A percentile compares a stretch with the other conserved stretches of the same genome.
Conservation (phyloP, 2,329 filamentous ascomycete genomes). For the Shiraia bambusicola region DNA sequence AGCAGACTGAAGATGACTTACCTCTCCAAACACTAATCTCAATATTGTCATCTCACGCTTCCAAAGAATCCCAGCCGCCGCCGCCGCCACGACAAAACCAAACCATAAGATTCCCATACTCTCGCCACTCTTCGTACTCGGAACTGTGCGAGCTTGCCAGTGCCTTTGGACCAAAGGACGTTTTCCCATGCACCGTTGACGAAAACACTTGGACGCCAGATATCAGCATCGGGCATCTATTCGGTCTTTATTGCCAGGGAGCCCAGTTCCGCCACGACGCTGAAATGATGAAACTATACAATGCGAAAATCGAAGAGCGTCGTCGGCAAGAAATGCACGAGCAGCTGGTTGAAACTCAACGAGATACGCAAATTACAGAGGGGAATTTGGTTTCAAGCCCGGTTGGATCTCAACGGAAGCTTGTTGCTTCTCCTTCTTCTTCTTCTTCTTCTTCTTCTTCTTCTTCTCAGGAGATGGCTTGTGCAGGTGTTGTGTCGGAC, state of each 20-base stretch:
- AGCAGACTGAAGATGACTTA: conserved; percentile 29
- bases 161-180: conserved; percentile 69
- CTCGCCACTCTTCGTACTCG: conserved; percentile 81
- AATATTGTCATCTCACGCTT: conserved; percentile 22
- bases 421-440: neutral
- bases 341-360: conserved; percentile 13
- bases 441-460: no score
- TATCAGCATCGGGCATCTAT: conserved; percentile 67
- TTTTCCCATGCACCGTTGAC: conserved; percentile 78
- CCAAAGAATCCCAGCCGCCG: neutral
- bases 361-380: conserved; percentile 12
- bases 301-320: conserved; percentile 12
- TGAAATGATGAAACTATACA: conserved; percentile 54
- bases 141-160: conserved; percentile 73
- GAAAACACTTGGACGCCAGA: conserved; percentile 62
- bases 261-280: conserved; percentile 65
- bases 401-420: conserved; percentile 1
- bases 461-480: neutral
- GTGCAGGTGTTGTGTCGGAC: neutral
- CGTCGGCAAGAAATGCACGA: conserved; percentile 11
- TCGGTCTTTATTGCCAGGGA: conserved; percentile 68
- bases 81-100: conserved; percentile 13
- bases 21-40: conserved; percentile 37
- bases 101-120: conserved; percentile 71
- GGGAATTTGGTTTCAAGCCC: conserved; percentile 1